These are phyloP conservation scores for Draba incana DNA, from an alignment of 345 rosid genomes.

Conservation along the genomic window DNA sequence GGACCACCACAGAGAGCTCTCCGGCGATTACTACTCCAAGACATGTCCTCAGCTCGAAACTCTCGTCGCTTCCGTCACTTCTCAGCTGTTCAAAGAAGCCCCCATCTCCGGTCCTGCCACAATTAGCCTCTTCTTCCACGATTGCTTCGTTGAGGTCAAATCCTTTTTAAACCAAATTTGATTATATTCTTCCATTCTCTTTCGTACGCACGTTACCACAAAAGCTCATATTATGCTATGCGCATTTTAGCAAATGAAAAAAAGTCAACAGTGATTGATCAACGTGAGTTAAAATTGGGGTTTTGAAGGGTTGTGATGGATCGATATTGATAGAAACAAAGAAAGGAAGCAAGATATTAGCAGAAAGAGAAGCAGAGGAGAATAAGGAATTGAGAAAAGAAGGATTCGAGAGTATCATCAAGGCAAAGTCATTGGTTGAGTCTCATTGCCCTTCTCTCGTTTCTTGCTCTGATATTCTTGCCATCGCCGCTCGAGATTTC, in stretches of 20 bases:
- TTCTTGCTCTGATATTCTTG: conserved; percentile 89
- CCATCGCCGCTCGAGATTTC: conserved; percentile 84
- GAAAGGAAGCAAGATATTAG: conserved; percentile 60
- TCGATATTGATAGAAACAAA: conserved; percentile 66
- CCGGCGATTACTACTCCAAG: conserved; percentile 60
- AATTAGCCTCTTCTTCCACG: conserved; percentile 91
- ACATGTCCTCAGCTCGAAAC: conserved; percentile 81
- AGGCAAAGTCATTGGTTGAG: conserved; percentile 77
- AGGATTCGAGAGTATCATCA: conserved; percentile 59
- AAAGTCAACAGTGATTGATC: background rate
- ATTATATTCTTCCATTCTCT: background rate
- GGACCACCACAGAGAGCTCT: conserved; percentile 48
- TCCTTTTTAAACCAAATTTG: background rate
- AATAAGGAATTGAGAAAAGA: conserved; percentile 66
- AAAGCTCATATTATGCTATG: background rate
- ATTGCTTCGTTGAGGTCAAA: conserved; percentile 86
- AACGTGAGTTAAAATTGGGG: background rate
- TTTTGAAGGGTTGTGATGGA: conserved; percentile 81
- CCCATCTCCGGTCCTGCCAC: conserved; percentile 90
- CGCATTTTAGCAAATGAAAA: conserved; percentile 16
- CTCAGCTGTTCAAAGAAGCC: conserved; percentile 67
- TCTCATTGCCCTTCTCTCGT: conserved; percentile 79
- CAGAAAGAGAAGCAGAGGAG: conserved; percentile 79
- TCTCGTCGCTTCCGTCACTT: conserved; percentile 66
- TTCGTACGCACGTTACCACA: background rate